Evolutionary conservation across 331 rosid species (phyloP).

Genomic region (Rhamnella rubrinervis): DNA sequence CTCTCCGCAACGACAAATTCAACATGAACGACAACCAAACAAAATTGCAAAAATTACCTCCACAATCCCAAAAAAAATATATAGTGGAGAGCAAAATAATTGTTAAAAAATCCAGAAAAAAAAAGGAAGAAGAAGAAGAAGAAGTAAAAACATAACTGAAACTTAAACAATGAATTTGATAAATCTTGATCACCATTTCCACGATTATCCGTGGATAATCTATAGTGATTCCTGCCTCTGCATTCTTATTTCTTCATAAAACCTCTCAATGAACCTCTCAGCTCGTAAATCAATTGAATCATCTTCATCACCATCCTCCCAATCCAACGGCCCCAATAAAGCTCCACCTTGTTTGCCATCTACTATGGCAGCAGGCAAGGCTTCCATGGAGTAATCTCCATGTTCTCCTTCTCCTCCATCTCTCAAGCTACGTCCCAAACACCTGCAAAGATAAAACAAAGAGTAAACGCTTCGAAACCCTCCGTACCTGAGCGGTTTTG

Average conservation of each 20-base stretch:
- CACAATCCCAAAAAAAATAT: slow-evolving; percentile 34
- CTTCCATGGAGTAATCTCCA: slow-evolving; percentile 29
- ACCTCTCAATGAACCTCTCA: slow-evolving; percentile 61
- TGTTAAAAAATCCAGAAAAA: not conserved
- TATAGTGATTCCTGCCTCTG: slow-evolving; percentile 44
- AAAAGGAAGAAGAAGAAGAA: not conserved
- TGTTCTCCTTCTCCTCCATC: slow-evolving; percentile 15
- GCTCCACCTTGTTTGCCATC: slow-evolving; percentile 5
- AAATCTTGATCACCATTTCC: not conserved
- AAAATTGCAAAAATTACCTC: slow-evolving; percentile 22
- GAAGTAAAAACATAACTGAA: not conserved
- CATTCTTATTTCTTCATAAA: slow-evolving; percentile 59
- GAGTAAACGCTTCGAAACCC: slow-evolving; percentile 27
- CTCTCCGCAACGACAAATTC: not conserved
- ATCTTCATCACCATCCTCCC: slow-evolving; percentile 46
- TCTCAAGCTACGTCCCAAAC: slow-evolving; percentile 35
- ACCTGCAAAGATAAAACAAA: slow-evolving; percentile 37
- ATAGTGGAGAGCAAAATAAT: slow-evolving; percentile 23
- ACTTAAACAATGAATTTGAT: not conserved
- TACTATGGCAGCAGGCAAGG: slow-evolving; percentile 20
- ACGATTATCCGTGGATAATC: not conserved
- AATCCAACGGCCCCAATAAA: slow-evolving; percentile 35
- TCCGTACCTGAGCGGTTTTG: slow-evolving; percentile 13
- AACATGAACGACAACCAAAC: not conserved
- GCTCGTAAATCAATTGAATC: slow-evolving; percentile 67